A percentile compares a stretch with the other conserved stretches of the same genome.
phyloP scores from a whole-genome alignment of 495 filamentous ascomycete genomes.

The Neurospora sp. region DNA sequence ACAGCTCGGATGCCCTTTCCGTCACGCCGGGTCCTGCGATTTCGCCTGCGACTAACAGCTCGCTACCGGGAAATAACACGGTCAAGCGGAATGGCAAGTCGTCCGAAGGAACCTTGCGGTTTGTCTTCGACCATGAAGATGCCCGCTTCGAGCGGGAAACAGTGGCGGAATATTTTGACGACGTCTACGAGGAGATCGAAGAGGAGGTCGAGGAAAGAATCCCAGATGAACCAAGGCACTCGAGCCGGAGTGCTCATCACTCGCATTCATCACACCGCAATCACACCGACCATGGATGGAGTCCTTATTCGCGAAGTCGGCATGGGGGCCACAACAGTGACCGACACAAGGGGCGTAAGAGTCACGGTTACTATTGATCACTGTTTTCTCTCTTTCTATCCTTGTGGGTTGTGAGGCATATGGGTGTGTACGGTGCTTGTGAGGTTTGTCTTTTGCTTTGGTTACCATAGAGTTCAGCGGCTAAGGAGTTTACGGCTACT shows the following conservation, averaged over 20 bases:
- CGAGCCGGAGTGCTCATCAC: constrained; percentile 9
- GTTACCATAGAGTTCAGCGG: neutral
- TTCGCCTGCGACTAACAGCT: constrained; percentile 29
- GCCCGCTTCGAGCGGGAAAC: constrained; percentile 59
- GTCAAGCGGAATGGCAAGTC: constrained; percentile 41
- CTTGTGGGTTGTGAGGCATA: neutral
- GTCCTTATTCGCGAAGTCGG: constrained; percentile 15
- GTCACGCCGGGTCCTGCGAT: constrained; percentile 25
- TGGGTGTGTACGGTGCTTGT: neutral
- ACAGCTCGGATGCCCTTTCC: constrained; percentile 20
- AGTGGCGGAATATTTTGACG: constrained; percentile 58
- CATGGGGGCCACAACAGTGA: constrained; percentile 11
- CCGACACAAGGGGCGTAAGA: constrained; percentile 14
- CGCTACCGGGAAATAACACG: constrained; percentile 22
- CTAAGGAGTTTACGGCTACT: neutral
- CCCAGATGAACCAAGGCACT: constrained; percentile 20
- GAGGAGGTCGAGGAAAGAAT: constrained; percentile 51
- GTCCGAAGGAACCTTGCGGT: constrained; percentile 72
- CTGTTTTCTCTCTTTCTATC: neutral
- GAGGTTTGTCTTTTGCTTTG: neutral
- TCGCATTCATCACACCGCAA: constrained; percentile 5
- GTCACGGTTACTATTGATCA: constrained; percentile 9
- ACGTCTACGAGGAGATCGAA: constrained; percentile 71
- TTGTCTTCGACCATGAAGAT: constrained; percentile 75
- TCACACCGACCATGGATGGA: constrained; percentile 16